Conservation (phyloP, 2,329 filamentous ascomycete genomes). For the Apiospora saccharicola region DNA sequence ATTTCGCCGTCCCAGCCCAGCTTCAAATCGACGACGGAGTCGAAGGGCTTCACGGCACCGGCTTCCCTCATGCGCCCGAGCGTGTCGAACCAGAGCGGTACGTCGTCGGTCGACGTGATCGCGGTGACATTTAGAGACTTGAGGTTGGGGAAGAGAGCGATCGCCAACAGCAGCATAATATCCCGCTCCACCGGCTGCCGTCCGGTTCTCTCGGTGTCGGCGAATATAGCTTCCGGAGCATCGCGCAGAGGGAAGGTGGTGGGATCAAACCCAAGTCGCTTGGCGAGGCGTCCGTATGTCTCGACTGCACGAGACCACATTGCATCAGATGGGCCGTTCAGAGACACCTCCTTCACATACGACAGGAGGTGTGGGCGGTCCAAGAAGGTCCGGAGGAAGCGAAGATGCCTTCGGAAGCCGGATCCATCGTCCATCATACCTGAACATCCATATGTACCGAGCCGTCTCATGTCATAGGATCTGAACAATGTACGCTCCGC, state of each 20-base stretch:
- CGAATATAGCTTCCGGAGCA: too few relatives aligned
- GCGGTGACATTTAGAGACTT: not conserved
- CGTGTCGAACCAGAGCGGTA: not conserved
- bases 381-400: not conserved
- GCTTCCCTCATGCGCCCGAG: not conserved
- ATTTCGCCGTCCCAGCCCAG: not conserved
- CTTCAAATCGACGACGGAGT: not conserved
- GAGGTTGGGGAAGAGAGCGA: not conserved
- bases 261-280: not conserved
- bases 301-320: not conserved
- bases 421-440: too few relatives aligned
- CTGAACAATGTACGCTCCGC: not conserved
- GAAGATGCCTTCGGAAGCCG: not conserved
- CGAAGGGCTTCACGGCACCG: not conserved
- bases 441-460: not conserved
- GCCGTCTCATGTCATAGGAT: not conserved
- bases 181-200: not conserved
- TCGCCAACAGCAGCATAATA: not conserved
- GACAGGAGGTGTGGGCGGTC: not conserved
- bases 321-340: not conserved
- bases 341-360: not conserved
- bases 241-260: not conserved
- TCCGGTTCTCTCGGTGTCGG: not conserved
- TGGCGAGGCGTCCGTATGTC: not conserved
- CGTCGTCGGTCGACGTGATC: rapidly evolving